Evolutionary conservation across 805 yeast species (phyloP), one percentile per base, ranked within the genome.

Genomic region (Tetrapisispora taiwanensis): DNA sequence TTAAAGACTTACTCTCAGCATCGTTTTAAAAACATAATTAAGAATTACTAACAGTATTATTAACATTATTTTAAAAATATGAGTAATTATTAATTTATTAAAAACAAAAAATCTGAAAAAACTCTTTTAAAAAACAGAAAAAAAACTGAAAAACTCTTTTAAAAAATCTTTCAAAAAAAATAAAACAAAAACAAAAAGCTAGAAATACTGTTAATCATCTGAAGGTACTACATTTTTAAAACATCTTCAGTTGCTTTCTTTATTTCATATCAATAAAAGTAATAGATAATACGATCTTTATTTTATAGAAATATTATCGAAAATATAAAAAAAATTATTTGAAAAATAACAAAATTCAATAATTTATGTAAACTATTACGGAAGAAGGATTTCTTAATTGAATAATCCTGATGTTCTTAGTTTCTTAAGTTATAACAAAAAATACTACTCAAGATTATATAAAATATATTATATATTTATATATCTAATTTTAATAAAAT

Each of bases 371-470:
- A 20, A 20, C 15, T 22, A n/a, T 9, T 20, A 15, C 30, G 19
- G 36, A 31, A 31, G 36, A 33, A 13, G 48, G 48, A 46, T 30
- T 45, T 46, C 48, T 46, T 46, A 34, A 36, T 9, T 46, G 48
- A 46, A 42, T 33, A 34, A 12, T 46, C 48, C 41, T 30, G 36
- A 22, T 39, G 35, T 24, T 36, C 14, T 24, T 6, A 24, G 17
- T 36, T 36, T 22, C 10, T 24, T 15, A 15, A 24, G 20, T 22
- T 5, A 4, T 36, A 8, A 36, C 12, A n/a, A 36, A 36, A 22
- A 36, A 24, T 24, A 36, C 27, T 7, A 36, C 24, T 20, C 27
- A 22, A 24, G 30, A n/a, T 24, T n/a, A 15, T 14, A 2, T n/a
- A n/a, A 24, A n/a, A 36, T 22, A 15, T 15, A 7, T 10, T 17